These are phyloP conservation scores for Geotrichum phurueaensis DNA, from an alignment of 1,139 yeast species.

Conservation along the genomic window DNA sequence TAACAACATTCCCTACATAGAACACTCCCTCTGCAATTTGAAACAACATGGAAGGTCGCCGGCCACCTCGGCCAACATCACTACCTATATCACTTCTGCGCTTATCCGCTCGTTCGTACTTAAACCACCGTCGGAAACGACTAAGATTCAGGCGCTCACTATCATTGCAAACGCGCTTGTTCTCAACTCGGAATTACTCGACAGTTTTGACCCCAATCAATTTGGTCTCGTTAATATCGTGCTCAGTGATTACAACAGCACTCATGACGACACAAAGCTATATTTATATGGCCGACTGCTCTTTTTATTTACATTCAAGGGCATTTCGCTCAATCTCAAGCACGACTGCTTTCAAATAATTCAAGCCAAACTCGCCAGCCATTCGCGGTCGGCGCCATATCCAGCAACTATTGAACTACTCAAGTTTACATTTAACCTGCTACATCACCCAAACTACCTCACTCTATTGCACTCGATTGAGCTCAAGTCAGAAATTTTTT, in stretches of 20 bases:
- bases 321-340: conserved; percentile 9
- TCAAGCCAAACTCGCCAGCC: conserved; percentile 14
- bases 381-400: conserved; percentile 1
- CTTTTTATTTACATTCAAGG: conserved; percentile 23
- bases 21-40: conserved; percentile 1
- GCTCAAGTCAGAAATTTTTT: background rate
- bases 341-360: conserved; percentile 16
- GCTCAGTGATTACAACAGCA: conserved; percentile 15
- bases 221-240: conserved; percentile 10
- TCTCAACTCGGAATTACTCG: conserved; percentile 20
- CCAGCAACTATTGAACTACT: conserved; percentile 21
- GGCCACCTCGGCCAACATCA: background rate
- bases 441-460: conserved; percentile 22
- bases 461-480: background rate
- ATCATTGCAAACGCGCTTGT: conserved; percentile 26
- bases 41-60: conserved; percentile 11
- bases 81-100: background rate
- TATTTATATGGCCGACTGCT: conserved; percentile 22
- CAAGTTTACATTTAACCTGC: conserved; percentile 24
- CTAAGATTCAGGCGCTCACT: conserved; percentile 22
- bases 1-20: background rate
- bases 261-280: conserved; percentile 8
- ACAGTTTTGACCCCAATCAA: conserved; percentile 17
- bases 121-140: conserved; percentile 1
- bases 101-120: conserved; percentile 9